Base-by-base conservation (phyloP, 2,329 filamentous ascomycete genomes). In the Ophiostoma sp. region DNA sequence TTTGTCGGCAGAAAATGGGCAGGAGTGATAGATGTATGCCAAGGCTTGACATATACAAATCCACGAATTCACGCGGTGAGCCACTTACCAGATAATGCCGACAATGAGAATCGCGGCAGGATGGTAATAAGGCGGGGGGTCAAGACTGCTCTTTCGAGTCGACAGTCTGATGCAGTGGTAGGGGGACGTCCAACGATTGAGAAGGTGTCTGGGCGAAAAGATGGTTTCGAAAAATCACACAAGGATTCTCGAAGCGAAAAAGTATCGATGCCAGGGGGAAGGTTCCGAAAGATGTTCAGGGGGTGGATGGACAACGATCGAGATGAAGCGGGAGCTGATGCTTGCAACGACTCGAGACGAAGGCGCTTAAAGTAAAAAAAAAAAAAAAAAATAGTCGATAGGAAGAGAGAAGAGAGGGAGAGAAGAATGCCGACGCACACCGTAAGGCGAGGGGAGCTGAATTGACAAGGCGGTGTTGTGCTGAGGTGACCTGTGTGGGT, bases 381-480 rank as follows among this genome's bases (percentile, higher is more conserved):
- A 69, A 66, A 69, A 13, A 20, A 23, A 13, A 23, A 23, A 67
- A 69, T 68, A 69, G 36, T 68, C 48, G 62, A 39, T 67, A 62
- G 67, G 41, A 41, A 67, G 11, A 57, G 41, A 66, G 39, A 52
- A 65, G 71, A 69, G 69, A 69, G 68, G 70, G 70, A 72, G 75
- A 75, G 73, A 73, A 77, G 77, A 79, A 72, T 74, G 72, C 76
- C 76, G 76, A 78, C 79, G 79, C 79, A 80, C 80, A 74, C 80
- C 80, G 78, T 23, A 44, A 62, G 70, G 66, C 66, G 66, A 39
- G 62, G 70, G 62, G 60, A 60, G 70, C 74, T 74, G 67, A 75
- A 80, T 82, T 82, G 81, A 78, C 81, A 79, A 80, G 80, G 80
- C 80, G 73, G 72, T 73, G 73, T 70, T 74, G 81, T 80, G 81